Conservation (phyloP, 202 grass and related monocot genomes). For the Setaria viridis region DNA sequence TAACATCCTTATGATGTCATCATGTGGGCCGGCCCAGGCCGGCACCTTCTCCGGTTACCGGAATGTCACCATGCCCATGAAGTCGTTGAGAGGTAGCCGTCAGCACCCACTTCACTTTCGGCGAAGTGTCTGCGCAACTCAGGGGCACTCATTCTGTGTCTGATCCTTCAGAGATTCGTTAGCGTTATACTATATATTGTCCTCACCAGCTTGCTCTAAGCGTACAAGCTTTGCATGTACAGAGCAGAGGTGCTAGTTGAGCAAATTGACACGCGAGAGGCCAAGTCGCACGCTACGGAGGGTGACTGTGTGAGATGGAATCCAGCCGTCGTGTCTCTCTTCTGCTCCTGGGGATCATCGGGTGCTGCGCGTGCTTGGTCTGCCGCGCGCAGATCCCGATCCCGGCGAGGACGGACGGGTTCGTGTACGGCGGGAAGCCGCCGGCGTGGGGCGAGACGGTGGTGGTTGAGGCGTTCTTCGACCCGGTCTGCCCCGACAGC, state of each 20-base stretch:
- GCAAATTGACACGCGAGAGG: neutral
- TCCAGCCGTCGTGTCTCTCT: neutral
- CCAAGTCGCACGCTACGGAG: neutral
- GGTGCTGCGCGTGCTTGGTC: neutral
- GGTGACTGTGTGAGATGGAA: conserved; percentile 17
- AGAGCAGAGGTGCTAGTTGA: neutral
- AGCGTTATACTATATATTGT: neutral
- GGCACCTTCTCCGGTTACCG: neutral
- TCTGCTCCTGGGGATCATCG: conserved; percentile 7
- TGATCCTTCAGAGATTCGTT: neutral
- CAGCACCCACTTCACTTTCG: conserved; percentile 33
- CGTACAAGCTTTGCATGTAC: neutral
- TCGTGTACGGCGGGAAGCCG: conserved; percentile 53
- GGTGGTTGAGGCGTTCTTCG: conserved; percentile 86
- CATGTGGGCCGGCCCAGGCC: neutral
- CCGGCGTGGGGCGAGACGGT: conserved; percentile 74
- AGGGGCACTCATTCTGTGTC: neutral
- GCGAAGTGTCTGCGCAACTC: conserved; percentile 26
- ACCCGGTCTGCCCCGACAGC: conserved; percentile 93
- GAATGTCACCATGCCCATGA: conserved; percentile 28
- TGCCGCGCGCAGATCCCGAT: conserved; percentile 67
- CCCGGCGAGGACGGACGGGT: conserved; percentile 77
- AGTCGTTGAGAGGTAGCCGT: conserved; percentile 53
- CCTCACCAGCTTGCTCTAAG: neutral
- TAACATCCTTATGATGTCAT: conserved; percentile 27